These are phyloP conservation scores for Naematelia encephala DNA, from an alignment of 768 basidiomycete species.

Conservation along the genomic window DNA sequence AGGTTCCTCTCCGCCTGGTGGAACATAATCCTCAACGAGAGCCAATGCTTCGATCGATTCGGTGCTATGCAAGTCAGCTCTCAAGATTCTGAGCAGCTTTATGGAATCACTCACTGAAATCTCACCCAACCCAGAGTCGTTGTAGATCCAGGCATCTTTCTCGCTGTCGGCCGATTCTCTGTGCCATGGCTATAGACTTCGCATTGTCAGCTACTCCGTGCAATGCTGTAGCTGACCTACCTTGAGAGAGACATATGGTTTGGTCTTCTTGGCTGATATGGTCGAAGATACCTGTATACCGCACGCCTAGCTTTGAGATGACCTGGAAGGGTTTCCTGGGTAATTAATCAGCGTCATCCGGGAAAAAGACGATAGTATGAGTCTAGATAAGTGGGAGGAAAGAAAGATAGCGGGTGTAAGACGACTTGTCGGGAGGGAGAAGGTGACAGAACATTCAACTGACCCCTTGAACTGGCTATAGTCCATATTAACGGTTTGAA, in stretches of 20 bases:
- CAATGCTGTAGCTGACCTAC: constrained; percentile 17
- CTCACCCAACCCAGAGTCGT: constrained; percentile 42
- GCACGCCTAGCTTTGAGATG: constrained; percentile 42
- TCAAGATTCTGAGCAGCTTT: too few species aligned
- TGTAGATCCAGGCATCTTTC: constrained; percentile 27
- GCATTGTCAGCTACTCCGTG: constrained; percentile 16
- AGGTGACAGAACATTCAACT: constrained; percentile 11
- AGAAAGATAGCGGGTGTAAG: too few species aligned
- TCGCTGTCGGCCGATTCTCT: constrained; percentile 35
- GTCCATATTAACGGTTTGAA: constrained; percentile 24
- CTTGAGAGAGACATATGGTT: constrained; percentile 42
- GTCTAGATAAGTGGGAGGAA: background rate
- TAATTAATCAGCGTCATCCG: background rate
- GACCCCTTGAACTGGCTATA: constrained; percentile 45
- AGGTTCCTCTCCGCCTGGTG: constrained; percentile 28
- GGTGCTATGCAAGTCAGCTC: constrained; percentile 34
- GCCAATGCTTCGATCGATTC: constrained; percentile 44
- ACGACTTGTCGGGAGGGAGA: too few species aligned
- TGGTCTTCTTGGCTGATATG: constrained; percentile 42
- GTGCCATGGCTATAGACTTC: constrained; percentile 46
- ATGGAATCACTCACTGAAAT: constrained; percentile 40
- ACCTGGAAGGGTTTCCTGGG: constrained; percentile 44
- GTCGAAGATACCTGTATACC: constrained; percentile 48
- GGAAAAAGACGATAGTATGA: background rate
- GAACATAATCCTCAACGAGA: constrained; percentile 40